phyloP scores from a whole-genome alignment of 140 eudicot species.

The Anethum foeniculum region DNA sequence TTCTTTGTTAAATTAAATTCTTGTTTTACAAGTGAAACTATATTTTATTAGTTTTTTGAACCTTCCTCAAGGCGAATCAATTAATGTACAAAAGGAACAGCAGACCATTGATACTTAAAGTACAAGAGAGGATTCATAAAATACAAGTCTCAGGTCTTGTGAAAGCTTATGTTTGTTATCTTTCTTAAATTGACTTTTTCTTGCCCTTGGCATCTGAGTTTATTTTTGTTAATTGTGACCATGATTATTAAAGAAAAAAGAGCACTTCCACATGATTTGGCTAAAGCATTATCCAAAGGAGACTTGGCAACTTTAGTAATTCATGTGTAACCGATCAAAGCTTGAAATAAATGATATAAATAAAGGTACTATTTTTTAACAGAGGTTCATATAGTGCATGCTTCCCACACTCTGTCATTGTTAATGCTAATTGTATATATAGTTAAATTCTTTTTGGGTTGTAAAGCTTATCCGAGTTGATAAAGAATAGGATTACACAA shows the following conservation, averaged over 20 bases:
- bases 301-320: too few species aligned
- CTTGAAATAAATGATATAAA: too few species aligned
- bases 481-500: neutral
- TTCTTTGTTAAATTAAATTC: neutral
- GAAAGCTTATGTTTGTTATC: conserved; percentile 8
- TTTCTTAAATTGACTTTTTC: neutral
- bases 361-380: too few species aligned
- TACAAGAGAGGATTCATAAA: conserved; percentile 25
- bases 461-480: neutral
- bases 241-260: neutral
- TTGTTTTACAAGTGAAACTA: neutral
- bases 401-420: neutral
- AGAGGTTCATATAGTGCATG: neutral
- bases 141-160: conserved; percentile 18
- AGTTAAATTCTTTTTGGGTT: neutral
- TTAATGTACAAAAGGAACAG: conserved; percentile 33
- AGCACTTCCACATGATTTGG: neutral
- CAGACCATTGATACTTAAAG: conserved; percentile 27
- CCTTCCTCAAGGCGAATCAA: conserved; percentile 66
- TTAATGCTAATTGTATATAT: neutral
- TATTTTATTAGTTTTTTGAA: conserved; percentile 21
- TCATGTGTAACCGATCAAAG: too few species aligned
- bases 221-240: neutral
- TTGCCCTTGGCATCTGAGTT: neutral
- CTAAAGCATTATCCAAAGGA: too few species aligned